Evolutionary conservation across 108 stramenopile genomes (phyloP).

Genomic region (Nannochloropsis gaditana): DNA sequence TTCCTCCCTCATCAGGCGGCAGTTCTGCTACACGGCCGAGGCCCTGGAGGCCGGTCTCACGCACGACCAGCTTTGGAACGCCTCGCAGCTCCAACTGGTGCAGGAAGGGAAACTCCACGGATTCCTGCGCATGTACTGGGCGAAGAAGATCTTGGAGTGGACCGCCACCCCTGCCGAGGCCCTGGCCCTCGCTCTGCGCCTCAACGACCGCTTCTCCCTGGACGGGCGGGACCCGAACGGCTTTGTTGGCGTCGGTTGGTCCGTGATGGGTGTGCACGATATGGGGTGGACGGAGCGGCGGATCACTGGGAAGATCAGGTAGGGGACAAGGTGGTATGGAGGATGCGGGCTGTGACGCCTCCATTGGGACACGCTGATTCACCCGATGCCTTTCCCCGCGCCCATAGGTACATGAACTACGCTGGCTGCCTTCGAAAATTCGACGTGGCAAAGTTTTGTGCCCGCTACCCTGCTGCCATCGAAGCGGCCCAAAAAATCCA

Average conservation of each 20-base stretch:
- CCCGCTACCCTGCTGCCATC: conserved; percentile 51
- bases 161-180: conserved; percentile 75
- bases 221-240: conserved; percentile 97
- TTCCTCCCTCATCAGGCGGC: conserved; percentile 48
- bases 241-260: conserved; percentile 94
- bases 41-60: conserved; percentile 77
- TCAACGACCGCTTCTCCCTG: conserved; percentile 93
- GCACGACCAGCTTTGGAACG: conserved; percentile 98
- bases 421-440: conserved; percentile 90
- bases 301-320: conserved; percentile 91
- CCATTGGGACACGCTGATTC: too few relatives aligned
- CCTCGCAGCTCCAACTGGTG: conserved; percentile 75
- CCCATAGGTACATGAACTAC: conserved; percentile 84
- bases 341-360: not conserved
- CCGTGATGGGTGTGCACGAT: conserved; percentile 93
- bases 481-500: not conserved
- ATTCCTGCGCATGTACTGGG: conserved; percentile 99
- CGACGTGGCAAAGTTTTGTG: conserved; percentile 73
- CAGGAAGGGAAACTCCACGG: conserved; percentile 92
- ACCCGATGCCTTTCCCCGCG: not conserved
- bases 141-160: conserved; percentile 99
- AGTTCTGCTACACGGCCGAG: conserved; percentile 68
- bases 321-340: not conserved
- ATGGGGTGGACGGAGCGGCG: conserved; percentile 82
- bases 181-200: conserved; percentile 46